Conservation (phyloP, 345 rosid species). For the Capsella bursapastoris region DNA sequence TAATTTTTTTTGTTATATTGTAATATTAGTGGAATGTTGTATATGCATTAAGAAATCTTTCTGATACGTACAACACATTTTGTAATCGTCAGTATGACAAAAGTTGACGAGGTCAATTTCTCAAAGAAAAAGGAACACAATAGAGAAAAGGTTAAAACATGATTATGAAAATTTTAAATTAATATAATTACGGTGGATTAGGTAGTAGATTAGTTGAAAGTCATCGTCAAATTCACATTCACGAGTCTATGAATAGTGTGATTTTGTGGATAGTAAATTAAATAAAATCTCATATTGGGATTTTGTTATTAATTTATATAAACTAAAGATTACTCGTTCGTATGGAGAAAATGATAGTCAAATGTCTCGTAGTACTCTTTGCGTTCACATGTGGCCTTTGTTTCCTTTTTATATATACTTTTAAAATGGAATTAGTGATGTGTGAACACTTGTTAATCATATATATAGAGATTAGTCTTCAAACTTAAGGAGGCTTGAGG, state of each 20-base stretch:
- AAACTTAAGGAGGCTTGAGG: too few relatives aligned
- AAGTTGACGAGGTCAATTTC: constrained; percentile 2
- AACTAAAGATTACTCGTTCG: background rate
- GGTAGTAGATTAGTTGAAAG: constrained; percentile 32
- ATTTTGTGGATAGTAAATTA: constrained; percentile 3
- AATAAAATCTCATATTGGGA: background rate
- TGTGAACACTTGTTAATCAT: too few relatives aligned
- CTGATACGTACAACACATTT: background rate
- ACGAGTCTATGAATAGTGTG: background rate
- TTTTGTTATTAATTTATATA: background rate
- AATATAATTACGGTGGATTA: constrained; percentile 19
- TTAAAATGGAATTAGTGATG: too few relatives aligned
- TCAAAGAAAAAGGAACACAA: background rate
- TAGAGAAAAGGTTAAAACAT: background rate
- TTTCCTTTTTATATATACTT: background rate
- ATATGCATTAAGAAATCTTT: background rate
- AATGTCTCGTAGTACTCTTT: background rate
- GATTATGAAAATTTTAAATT: background rate
- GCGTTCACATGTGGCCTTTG: constrained; percentile 27
- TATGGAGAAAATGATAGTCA: background rate
- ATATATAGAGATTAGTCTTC: too few relatives aligned
- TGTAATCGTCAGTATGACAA: background rate
- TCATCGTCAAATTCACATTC: constrained; percentile 18
- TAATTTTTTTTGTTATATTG: background rate
- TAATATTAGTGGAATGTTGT: background rate